These are phyloP conservation scores for Exserohilum turcica DNA, from an alignment of 2,329 filamentous ascomycete species.

Conservation along the genomic window DNA sequence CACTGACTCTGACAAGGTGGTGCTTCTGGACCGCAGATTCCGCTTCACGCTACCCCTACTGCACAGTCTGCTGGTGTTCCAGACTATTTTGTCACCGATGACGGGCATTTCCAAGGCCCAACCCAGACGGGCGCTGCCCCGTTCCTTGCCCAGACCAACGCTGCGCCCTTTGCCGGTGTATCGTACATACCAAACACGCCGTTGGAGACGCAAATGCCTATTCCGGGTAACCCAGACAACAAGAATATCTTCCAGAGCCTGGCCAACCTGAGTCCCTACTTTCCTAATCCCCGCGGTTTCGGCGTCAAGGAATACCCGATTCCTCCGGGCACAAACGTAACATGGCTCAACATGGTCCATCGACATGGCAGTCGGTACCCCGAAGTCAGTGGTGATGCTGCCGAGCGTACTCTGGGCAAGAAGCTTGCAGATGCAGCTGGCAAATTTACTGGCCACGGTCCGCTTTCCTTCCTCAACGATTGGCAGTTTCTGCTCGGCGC, in stretches of 20 bases:
- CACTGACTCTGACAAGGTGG: conserved; percentile 10
- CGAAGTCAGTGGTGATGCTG: conserved; percentile 61
- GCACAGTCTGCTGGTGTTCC: conserved; percentile 30
- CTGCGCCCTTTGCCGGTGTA: conserved; percentile 64
- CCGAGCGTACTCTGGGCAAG: conserved; percentile 59
- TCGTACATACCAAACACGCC: conserved; percentile 72
- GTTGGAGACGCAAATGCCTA: conserved; percentile 72
- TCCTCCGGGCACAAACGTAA: conserved; percentile 68
- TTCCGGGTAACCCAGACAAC: conserved; percentile 62
- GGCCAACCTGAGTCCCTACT: conserved; percentile 72
- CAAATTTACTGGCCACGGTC: conserved; percentile 62
- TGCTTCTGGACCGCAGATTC: conserved; percentile 18
- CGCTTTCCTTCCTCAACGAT: conserved; percentile 68
- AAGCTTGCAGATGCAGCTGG: conserved; percentile 62
- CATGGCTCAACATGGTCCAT: conserved; percentile 73
- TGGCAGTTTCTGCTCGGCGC: conserved; percentile 73
- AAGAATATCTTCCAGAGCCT: conserved; percentile 73
- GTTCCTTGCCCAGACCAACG: conserved; percentile 73
- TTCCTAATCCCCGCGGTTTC: conserved; percentile 70
- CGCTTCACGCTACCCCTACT: conserved; percentile 28
- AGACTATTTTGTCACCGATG: conserved; percentile 43
- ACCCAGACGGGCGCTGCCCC: conserved; percentile 72
- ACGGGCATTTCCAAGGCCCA: conserved; percentile 56
- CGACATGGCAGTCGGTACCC: conserved; percentile 77
- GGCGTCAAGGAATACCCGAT: conserved; percentile 74